Evolutionary conservation across 192 early-diverging fungal species (phyloP).

Genomic region (Geosiphon pyriformis): DNA sequence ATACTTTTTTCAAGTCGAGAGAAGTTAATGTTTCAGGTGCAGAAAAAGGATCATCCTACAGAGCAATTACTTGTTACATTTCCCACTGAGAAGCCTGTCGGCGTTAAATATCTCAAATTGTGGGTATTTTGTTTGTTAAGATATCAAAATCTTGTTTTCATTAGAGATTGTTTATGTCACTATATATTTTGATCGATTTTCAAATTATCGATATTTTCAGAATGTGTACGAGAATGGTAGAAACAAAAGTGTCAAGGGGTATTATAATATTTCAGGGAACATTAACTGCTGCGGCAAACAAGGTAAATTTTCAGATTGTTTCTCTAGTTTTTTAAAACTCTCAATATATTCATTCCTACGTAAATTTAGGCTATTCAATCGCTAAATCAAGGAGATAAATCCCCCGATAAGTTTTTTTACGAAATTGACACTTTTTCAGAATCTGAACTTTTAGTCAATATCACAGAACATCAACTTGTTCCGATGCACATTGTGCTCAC

Average conservation of each 20-base stretch:
- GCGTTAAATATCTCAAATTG: slow-evolving; percentile 85
- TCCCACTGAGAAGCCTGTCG: slow-evolving; percentile 82
- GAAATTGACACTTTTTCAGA: slow-evolving; percentile 85
- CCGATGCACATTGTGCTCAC: slow-evolving; percentile 86
- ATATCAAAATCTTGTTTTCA: too few relatives aligned
- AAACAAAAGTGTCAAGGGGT: slow-evolving; percentile 72
- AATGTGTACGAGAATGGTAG: slow-evolving; percentile 74
- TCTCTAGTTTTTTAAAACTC: background rate
- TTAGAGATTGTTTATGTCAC: too few relatives aligned
- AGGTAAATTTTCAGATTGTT: slow-evolving; percentile 47
- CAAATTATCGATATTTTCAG: too few relatives aligned
- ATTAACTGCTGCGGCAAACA: slow-evolving; percentile 80
- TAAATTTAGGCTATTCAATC: slow-evolving; percentile 53
- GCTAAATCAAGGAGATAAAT: slow-evolving; percentile 30
- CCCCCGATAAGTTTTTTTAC: slow-evolving; percentile 48
- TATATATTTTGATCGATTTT: too few relatives aligned
- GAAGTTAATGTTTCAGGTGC: slow-evolving; percentile 77
- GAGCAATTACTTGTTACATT: slow-evolving; percentile 91
- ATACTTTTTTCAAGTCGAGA: slow-evolving; percentile 48
- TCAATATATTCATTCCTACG: background rate
- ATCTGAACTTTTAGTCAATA: slow-evolving; percentile 91
- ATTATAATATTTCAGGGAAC: slow-evolving; percentile 84
- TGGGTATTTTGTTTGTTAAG: slow-evolving; percentile 39
- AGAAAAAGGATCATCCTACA: slow-evolving; percentile 70
- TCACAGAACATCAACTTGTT: slow-evolving; percentile 93